Evolutionary conservation across 129 eudicot species (phyloP), one percentile per base, ranked within the genome.

Genomic region (Pseudognaphalium luteoalbum): DNA sequence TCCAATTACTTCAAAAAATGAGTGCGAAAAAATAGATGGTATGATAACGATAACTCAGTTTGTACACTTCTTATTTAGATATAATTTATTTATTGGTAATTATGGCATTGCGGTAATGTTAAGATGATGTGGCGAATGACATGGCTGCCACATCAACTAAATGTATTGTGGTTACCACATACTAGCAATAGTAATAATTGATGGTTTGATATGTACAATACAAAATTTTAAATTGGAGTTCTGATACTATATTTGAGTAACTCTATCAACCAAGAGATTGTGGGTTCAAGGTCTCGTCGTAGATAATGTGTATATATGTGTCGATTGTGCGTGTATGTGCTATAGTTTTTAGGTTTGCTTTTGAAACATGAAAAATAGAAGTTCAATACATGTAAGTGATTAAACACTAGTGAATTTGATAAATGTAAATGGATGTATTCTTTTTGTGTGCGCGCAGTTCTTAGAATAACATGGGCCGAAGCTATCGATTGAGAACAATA

Each of bases 401-500:
- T 51, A 51, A 11, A 30, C 15, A 71, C 4, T 42, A 42, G 2
- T 44, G 17, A 44, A 44, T 11, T 3, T 14, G 17, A 44, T 39
- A 44, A 12, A 44, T 44, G 52, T 11, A 44, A n/a, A 57, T 1
- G 7, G 0, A 19, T 57, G 62, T 57, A 19, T 0, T 57, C 20
- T 73, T 1, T 34, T 20, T 75, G 57, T 68, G 33, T 81, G 68
- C 54, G 59, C n/a, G 67, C 42, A 44, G 59, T 21, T 59, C 54
- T 34, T 68, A 70, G 75, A 44, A 34, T 11, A 71, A 63, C 77
- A 83, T 80, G 90, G 72, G 79, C 33, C 74, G 60, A 69, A 73
- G 68, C 54, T 80, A 86, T 37, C 81, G 86, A 7, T 39, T 75
- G 72, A 78, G 87, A 77, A 86, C 87, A 50, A 78, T 75, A 34